These are phyloP conservation scores for Hippophae tibetana DNA, from an alignment of 306 rosid species.

Conservation along the genomic window DNA sequence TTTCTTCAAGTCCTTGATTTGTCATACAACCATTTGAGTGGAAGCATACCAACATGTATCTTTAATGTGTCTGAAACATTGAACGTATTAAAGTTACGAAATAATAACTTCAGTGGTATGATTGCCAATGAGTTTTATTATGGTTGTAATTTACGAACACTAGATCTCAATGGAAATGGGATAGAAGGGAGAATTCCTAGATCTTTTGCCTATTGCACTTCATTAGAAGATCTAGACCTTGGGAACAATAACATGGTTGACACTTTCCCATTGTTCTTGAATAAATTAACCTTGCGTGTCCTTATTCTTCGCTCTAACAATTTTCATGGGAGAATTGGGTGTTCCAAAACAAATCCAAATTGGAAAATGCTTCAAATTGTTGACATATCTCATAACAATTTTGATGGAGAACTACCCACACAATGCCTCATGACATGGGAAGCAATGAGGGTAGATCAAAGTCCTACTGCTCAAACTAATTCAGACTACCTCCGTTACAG, in stretches of 20 bases:
- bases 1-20: slow-evolving; percentile 13
- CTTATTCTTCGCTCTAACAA: slow-evolving; percentile 14
- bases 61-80: too few relatives aligned
- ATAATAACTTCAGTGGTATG: background rate
- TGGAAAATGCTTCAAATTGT: slow-evolving; percentile 14
- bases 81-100: too few relatives aligned
- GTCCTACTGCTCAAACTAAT: background rate
- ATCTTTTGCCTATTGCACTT: slow-evolving; percentile 13
- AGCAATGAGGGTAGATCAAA: background rate
- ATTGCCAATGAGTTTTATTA: background rate
- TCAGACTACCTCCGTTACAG: background rate
- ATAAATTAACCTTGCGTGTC: slow-evolving; percentile 5
- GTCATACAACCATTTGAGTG: too few relatives aligned
- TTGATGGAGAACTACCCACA: slow-evolving; percentile 10
- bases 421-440: background rate
- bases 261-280: slow-evolving; percentile 7
- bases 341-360: background rate
- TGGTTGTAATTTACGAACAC: background rate
- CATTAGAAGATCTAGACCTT: slow-evolving; percentile 10
- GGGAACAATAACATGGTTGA: slow-evolving; percentile 7
- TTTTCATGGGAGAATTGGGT: slow-evolving; percentile 8
- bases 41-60: too few relatives aligned
- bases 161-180: slow-evolving; percentile 8
- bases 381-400: slow-evolving; percentile 15
- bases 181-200: background rate